phyloP scores from a whole-genome alignment of 805 yeast genomes.

The Yamadazyma tumulicola region DNA sequence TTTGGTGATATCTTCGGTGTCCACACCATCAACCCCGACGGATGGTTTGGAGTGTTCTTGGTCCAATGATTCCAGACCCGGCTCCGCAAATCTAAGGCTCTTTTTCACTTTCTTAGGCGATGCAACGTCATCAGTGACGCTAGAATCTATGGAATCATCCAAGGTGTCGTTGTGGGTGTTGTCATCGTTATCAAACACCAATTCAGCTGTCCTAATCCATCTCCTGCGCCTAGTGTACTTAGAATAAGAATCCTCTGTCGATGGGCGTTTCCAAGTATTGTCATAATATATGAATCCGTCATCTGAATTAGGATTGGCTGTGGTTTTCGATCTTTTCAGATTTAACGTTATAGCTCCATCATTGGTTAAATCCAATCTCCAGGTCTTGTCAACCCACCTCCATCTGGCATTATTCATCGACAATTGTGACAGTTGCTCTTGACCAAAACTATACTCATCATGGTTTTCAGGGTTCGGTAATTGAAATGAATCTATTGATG shows the following conservation, averaged over 20 bases:
- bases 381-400: conserved; percentile 93
- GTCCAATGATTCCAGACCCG: conserved; percentile 11
- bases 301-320: conserved; percentile 69
- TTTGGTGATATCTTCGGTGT: conserved; percentile 8
- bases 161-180: neutral
- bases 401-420: conserved; percentile 53
- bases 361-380: conserved; percentile 87
- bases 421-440: conserved; percentile 21
- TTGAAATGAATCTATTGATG: conserved; percentile 71
- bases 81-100: conserved; percentile 42
- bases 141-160: conserved; percentile 4
- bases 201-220: conserved; percentile 93
- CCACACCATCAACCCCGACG: no score
- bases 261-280: conserved; percentile 90
- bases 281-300: conserved; percentile 90
- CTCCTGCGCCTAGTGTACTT: conserved; percentile 92
- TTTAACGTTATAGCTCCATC: conserved; percentile 79
- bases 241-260: conserved; percentile 81
- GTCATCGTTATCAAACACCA: conserved; percentile 40
- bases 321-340: conserved; percentile 50
- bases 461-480: conserved; percentile 66
- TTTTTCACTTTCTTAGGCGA: conserved; percentile 8
- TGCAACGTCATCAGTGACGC: conserved; percentile 7
- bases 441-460: conserved; percentile 19
- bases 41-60: conserved; percentile 12